Percentiles rank a stretch among this genome's conserved stretches.
These are phyloP conservation scores for Caryopteris hybrid DNA, from an alignment of 305 asterid genomes.

Conservation along the genomic window DNA sequence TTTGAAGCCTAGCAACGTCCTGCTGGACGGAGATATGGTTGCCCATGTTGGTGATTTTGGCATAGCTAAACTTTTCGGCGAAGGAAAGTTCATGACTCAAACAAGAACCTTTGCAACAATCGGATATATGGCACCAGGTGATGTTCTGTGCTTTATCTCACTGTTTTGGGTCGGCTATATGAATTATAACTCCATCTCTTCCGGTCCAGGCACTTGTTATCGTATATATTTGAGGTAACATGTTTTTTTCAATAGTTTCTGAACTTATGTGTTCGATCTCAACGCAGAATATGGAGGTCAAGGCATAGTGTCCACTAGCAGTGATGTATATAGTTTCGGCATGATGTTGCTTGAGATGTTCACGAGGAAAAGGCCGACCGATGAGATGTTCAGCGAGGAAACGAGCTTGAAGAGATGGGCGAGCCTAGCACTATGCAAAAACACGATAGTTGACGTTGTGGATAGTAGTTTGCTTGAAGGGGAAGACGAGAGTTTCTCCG, in stretches of 20 bases:
- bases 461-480: slow-evolving; percentile 24
- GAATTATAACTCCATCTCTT: no score
- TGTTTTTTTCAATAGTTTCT: no score
- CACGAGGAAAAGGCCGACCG: slow-evolving; percentile 30
- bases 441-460: slow-evolving; percentile 23
- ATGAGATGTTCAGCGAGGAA: slow-evolving; percentile 30
- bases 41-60: slow-evolving; percentile 31
- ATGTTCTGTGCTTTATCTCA: no score
- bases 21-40: slow-evolving; percentile 26
- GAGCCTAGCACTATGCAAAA: slow-evolving; percentile 12
- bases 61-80: slow-evolving; percentile 24
- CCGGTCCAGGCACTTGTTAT: no score
- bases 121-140: slow-evolving; percentile 36
- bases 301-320: slow-evolving; percentile 33
- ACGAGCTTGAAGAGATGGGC: slow-evolving; percentile 33
- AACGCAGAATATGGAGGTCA: slow-evolving; percentile 32
- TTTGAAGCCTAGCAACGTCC: slow-evolving; percentile 30
- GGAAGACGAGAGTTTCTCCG: slow-evolving; percentile 18
- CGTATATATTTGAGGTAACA: no score
- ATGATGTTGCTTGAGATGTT: slow-evolving; percentile 30
- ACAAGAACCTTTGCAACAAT: slow-evolving; percentile 27
- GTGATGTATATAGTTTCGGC: slow-evolving; percentile 42
- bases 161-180: no score
- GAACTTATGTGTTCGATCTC: slow-evolving; percentile 1
- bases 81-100: slow-evolving; percentile 13